Evolutionary conservation across 345 rosid species (phyloP).

Genomic region (Lumnitzera littorea): DNA sequence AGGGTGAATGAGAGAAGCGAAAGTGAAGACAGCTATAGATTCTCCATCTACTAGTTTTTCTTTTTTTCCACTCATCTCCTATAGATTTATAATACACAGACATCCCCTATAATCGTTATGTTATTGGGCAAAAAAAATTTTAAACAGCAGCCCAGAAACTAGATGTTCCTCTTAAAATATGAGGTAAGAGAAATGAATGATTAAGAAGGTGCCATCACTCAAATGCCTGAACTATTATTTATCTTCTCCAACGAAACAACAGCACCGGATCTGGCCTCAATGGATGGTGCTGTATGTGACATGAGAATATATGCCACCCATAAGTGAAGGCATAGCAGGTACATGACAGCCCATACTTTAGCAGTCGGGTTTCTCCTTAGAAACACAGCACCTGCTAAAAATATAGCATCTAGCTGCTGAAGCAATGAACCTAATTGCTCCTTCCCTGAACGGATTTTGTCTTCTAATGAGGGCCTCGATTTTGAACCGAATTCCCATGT

Average conservation of each 20-base stretch:
- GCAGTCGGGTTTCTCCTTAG: slow-evolving; percentile 70
- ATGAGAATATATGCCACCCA: slow-evolving; percentile 83
- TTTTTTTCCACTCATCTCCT: too few relatives aligned
- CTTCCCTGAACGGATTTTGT: slow-evolving; percentile 57
- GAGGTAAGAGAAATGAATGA: slow-evolving; percentile 9
- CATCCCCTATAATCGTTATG: too few relatives aligned
- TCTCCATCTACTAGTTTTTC: too few relatives aligned
- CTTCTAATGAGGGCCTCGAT: slow-evolving; percentile 45
- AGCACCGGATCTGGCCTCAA: slow-evolving; percentile 54
- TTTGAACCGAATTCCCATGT: slow-evolving; percentile 50
- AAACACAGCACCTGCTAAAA: slow-evolving; percentile 65
- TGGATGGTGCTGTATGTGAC: slow-evolving; percentile 42
- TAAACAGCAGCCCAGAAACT: slow-evolving; percentile 10
- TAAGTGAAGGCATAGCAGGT: slow-evolving; percentile 73
- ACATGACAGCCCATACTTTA: slow-evolving; percentile 57
- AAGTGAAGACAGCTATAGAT: too few relatives aligned
- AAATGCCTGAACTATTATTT: slow-evolving; percentile 39
- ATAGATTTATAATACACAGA: too few relatives aligned
- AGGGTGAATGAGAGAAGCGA: too few relatives aligned
- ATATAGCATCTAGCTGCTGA: slow-evolving; percentile 62
- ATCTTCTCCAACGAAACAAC: slow-evolving; percentile 65
- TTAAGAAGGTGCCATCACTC: background rate
- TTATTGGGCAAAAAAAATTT: background rate
- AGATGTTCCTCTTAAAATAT: slow-evolving; percentile 5
- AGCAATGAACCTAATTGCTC: slow-evolving; percentile 64